Conservation (phyloP, 1,139 yeast genomes). For the Debaryomyces fabryi region DNA sequence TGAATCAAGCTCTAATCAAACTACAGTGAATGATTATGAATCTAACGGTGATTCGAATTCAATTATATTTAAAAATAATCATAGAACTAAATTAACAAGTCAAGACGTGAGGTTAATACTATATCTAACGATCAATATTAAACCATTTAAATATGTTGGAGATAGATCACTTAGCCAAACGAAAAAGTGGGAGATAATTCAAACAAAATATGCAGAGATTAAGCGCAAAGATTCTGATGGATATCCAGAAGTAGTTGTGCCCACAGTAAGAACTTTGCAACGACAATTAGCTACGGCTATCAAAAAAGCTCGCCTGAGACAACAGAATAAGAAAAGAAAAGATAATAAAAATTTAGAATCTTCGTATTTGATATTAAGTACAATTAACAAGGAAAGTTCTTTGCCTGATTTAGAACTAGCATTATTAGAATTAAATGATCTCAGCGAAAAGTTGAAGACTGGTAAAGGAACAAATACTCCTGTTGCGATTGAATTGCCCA, state of each 20-base stretch:
- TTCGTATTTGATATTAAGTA: slow-evolving; percentile 15
- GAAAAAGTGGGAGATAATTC: slow-evolving; percentile 40
- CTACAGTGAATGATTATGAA: slow-evolving; percentile 7
- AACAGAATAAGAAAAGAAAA: slow-evolving; percentile 9
- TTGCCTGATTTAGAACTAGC: slow-evolving; percentile 33
- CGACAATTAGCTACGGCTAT: slow-evolving; percentile 40
- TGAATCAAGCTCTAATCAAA: slow-evolving; percentile 6
- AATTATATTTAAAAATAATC: slow-evolving; percentile 11
- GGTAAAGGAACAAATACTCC: slow-evolving; percentile 27
- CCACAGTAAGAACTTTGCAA: slow-evolving; percentile 43
- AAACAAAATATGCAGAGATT: slow-evolving; percentile 25
- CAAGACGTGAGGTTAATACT: slow-evolving; percentile 35
- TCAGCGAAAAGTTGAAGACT: slow-evolving; percentile 35
- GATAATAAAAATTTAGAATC: not conserved
- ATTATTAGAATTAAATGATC: slow-evolving; percentile 31
- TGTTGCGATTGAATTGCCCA: slow-evolving; percentile 1
- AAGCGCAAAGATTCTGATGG: slow-evolving; percentile 16
- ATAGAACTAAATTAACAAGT: slow-evolving; percentile 31
- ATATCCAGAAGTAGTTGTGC: slow-evolving; percentile 22
- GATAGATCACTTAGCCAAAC: slow-evolving; percentile 37
- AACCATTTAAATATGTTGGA: slow-evolving; percentile 44
- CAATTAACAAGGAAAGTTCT: slow-evolving; percentile 23
- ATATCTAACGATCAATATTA: slow-evolving; percentile 32
- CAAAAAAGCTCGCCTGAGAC: slow-evolving; percentile 28
- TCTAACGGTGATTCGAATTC: slow-evolving; percentile 8